A percentile compares a stretch with the other conserved stretches of the same genome.
These are phyloP conservation scores for Vaccinium corymbosum DNA, from an alignment of 148 eudicot species.

Conservation along the genomic window DNA sequence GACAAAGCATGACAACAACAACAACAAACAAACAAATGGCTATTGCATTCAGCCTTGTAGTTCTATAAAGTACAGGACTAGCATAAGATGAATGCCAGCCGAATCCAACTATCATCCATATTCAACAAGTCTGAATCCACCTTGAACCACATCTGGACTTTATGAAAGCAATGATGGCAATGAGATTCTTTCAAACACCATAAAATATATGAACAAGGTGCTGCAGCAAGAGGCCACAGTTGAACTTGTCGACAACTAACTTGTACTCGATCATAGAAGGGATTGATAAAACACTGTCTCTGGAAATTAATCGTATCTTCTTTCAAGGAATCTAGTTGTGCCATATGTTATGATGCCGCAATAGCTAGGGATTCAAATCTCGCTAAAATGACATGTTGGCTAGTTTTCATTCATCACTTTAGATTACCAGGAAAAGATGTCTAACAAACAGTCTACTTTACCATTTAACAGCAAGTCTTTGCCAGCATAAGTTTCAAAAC, in stretches of 20 bases:
- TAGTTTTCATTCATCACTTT: background rate
- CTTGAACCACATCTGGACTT: background rate
- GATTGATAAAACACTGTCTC: background rate
- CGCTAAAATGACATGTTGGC: background rate
- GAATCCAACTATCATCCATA: background rate
- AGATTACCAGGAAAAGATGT: background rate
- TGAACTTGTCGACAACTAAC: background rate
- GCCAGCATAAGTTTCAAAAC: background rate
- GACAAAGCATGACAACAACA: background rate
- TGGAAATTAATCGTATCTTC: background rate
- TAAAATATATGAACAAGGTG: background rate
- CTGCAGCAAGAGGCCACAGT: background rate
- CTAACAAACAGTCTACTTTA: background rate
- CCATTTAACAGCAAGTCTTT: background rate
- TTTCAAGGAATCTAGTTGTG: background rate
- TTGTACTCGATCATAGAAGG: background rate
- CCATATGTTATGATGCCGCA: background rate
- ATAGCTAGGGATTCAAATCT: background rate
- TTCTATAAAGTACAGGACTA: background rate
- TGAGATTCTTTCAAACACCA: background rate
- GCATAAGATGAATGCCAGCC: background rate
- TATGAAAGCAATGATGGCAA: background rate
- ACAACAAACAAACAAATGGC: background rate
- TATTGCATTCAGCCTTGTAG: background rate
- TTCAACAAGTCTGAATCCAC: background rate